Evolutionary conservation across 2,329 filamentous ascomycete species (phyloP).

Genomic region (Cytospora piceicola): DNA sequence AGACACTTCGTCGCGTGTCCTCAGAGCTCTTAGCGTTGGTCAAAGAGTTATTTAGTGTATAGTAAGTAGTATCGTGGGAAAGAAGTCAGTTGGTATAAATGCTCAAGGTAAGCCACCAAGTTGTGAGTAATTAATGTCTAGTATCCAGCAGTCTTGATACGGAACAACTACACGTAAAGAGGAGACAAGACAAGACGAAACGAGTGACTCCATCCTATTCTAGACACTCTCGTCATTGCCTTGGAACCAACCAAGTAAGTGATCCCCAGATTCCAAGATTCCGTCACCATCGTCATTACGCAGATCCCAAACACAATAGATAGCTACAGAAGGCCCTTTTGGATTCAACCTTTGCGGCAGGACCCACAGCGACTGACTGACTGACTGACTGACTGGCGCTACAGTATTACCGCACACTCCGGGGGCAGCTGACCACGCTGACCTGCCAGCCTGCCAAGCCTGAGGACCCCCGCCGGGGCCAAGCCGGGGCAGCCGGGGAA

Average conservation of each 20-base stretch:
- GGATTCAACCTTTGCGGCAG: too few species aligned
- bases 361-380: background rate
- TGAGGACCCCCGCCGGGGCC: too few species aligned
- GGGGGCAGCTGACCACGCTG: too few species aligned
- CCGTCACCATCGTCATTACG: slow-evolving; percentile 8
- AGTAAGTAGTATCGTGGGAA: background rate
- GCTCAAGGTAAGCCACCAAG: background rate
- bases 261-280: slow-evolving; percentile 1
- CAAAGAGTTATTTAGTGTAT: background rate
- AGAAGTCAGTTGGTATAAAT: background rate
- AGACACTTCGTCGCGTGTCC: background rate
- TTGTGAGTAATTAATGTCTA: background rate
- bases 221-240: background rate
- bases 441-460: too few species aligned
- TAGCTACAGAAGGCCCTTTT: too few species aligned
- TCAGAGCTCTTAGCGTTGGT: background rate
- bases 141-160: background rate
- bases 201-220: background rate
- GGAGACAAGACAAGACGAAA: background rate
- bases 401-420: too few species aligned
- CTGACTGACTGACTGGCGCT: too few species aligned
- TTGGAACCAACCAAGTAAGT: slow-evolving; percentile 2
- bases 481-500: too few species aligned
- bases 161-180: background rate
- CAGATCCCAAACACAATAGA: background rate